Base-by-base conservation (phyloP, 345 rosid genomes). In the Psidium guajava region DNA sequence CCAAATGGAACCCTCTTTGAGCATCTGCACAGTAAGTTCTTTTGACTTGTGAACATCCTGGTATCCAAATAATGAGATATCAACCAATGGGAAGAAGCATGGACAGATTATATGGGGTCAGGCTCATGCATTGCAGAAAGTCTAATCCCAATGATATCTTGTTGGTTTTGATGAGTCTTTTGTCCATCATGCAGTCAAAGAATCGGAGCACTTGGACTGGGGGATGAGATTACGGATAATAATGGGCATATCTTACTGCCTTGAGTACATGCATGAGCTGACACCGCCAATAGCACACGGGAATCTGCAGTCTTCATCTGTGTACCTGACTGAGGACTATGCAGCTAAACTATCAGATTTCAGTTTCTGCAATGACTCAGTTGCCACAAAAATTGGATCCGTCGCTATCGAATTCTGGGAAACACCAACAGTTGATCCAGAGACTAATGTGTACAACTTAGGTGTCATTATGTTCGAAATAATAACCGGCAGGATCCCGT, bases 1-100 rank as follows among this genome's bases (percentile, higher is more conserved):
- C 97, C 99, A n/a, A 97, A 94, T 83, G 99, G 99, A 88, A 93
- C 95, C 16, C 97, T 97, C 86, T 96, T 91, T 57, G 99, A 97
- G 91, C 99, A 98, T 91, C 92, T 98, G 80, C 97, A 98, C 81
- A 80, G 99, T 98, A 64, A 94, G 98, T 90, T 20, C 87, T 74
- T 82, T 80, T 18, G 28, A 20, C 47, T 25, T 61, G 82, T 51
- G 7, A n/a, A 77, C 54, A 44, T 85, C 50, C 44, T 53, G 73
- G 58, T 20, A 25, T 53, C 53, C 16, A 77, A 52, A 13, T 28
- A n/a, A 82, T 44, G 40, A 40, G 27, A 14, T 47, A 49, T 64
- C 40, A 52, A 24, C 8, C 40, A 47, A 14, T 36, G n/a, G 44
- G 61, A 42, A 47, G 27, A 84, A 64, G 59, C 82, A 28, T 32